Conservation (phyloP, 352 stramenopile genomes). For the Pythium diclinum region DNA sequence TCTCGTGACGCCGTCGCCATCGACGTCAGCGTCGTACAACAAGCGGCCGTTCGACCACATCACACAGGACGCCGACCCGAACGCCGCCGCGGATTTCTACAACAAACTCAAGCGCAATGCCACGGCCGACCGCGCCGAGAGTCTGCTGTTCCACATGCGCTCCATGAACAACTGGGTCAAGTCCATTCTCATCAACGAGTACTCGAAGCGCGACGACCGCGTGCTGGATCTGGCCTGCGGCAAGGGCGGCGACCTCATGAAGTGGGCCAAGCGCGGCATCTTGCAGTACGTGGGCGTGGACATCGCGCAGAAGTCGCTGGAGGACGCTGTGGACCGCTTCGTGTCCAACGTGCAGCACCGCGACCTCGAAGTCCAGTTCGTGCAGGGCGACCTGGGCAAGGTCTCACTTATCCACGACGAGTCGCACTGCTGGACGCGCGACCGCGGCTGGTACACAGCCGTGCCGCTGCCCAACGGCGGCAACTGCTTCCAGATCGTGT, state of each 20-base stretch:
- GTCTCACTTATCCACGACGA: slow-evolving; percentile 65
- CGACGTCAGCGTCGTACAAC: slow-evolving; percentile 10
- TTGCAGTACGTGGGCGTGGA: slow-evolving; percentile 96
- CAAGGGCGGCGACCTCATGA: slow-evolving; percentile 97
- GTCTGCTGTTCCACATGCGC: slow-evolving; percentile 96
- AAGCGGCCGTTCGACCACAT: slow-evolving; percentile 63
- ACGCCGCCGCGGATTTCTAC: slow-evolving; percentile 77
- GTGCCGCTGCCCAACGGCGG: slow-evolving; percentile 38
- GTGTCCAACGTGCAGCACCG: slow-evolving; percentile 60
- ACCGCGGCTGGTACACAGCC: slow-evolving; percentile 55
- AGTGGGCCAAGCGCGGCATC: slow-evolving; percentile 93
- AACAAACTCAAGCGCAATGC: slow-evolving; percentile 77
- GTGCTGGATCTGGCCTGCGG: slow-evolving; percentile 98
- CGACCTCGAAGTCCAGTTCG: slow-evolving; percentile 75
- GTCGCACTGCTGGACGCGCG: slow-evolving; percentile 68
- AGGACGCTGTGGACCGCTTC: slow-evolving; percentile 90
- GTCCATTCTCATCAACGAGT: slow-evolving; percentile 93
- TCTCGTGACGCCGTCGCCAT: slow-evolving; percentile 38
- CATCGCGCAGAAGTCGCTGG: slow-evolving; percentile 95
- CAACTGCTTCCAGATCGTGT: slow-evolving; percentile 93
- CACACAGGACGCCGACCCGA: slow-evolving; percentile 55
- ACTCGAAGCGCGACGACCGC: slow-evolving; percentile 70
- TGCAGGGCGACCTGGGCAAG: slow-evolving; percentile 72
- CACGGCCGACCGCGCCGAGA: slow-evolving; percentile 78
- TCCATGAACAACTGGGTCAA: slow-evolving; percentile 99